These are phyloP conservation scores for Apiospora pterosperma DNA, from an alignment of 2,329 filamentous ascomycete genomes.

Conservation along the genomic window DNA sequence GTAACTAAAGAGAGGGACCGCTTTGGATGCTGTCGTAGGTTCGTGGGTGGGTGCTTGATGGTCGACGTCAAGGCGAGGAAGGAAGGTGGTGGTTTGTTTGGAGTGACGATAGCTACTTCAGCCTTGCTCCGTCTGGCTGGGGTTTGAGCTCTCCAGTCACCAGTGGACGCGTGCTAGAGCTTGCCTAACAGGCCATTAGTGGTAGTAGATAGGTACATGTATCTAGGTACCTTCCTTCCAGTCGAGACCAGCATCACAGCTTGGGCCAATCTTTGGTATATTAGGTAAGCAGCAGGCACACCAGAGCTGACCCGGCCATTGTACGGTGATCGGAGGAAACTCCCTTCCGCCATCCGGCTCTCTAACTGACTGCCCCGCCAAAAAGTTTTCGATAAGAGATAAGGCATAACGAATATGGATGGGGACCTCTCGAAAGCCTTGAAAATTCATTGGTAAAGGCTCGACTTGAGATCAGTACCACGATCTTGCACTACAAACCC, in stretches of 20 bases:
- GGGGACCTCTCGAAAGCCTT: background rate
- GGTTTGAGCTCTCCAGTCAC: background rate
- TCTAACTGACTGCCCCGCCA: background rate
- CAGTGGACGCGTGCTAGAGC: constrained; percentile 1
- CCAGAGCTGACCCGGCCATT: background rate
- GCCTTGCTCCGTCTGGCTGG: background rate
- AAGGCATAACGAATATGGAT: background rate
- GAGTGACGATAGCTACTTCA: constrained; percentile 3
- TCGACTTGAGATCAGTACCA: background rate
- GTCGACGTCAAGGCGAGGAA: background rate
- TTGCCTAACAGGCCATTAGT: background rate
- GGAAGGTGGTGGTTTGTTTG: background rate
- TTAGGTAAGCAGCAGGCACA: background rate
- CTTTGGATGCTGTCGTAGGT: background rate
- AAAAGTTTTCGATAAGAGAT: background rate
- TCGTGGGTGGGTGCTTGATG: background rate
- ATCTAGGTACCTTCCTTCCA: background rate
- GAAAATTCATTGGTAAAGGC: constrained; percentile 7
- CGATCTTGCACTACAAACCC: background rate
- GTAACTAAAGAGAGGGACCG: background rate
- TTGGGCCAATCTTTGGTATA: background rate
- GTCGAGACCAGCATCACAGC: background rate
- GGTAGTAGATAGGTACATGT: too few relatives aligned
- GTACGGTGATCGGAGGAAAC: background rate
- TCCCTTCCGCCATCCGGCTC: background rate